Conservation (phyloP, 1,139 yeast genomes). For the Suhomyces kunorum region DNA sequence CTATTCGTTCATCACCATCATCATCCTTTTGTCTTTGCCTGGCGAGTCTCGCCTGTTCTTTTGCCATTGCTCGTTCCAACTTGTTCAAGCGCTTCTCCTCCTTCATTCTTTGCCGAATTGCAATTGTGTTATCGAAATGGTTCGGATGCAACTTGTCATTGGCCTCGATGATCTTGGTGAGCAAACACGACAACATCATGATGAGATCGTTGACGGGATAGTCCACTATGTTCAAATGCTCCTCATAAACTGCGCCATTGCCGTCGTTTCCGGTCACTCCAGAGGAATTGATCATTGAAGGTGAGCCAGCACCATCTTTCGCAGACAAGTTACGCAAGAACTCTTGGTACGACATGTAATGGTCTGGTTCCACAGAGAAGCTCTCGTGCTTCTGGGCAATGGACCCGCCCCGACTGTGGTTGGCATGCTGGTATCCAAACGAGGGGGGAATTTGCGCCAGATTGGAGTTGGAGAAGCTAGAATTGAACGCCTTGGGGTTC, state of each 20-base stretch:
- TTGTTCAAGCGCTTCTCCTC: slow-evolving; percentile 37
- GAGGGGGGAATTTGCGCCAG: not conserved
- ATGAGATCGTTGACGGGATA: slow-evolving; percentile 81
- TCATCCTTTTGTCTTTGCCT: slow-evolving; percentile 19
- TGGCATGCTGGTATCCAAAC: not conserved
- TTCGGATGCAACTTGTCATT: slow-evolving; percentile 83
- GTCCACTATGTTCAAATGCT: slow-evolving; percentile 76
- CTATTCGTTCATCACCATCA: slow-evolving; percentile 18
- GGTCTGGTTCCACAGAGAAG: slow-evolving; percentile 36
- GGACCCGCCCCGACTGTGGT: not conserved
- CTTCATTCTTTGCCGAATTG: slow-evolving; percentile 46
- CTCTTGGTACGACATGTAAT: slow-evolving; percentile 48
- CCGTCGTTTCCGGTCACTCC: not conserved
- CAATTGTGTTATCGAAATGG: slow-evolving; percentile 56
- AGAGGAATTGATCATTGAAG: slow-evolving; percentile 4
- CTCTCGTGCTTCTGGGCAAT: slow-evolving; percentile 1
- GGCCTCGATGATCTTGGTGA: slow-evolving; percentile 88
- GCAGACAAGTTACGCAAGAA: slow-evolving; percentile 36
- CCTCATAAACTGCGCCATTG: slow-evolving; percentile 29
- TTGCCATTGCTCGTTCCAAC: slow-evolving; percentile 20
- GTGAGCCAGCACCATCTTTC: slow-evolving; percentile 23
- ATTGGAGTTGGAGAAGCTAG: slow-evolving; percentile 1
- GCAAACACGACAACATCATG: slow-evolving; percentile 78
- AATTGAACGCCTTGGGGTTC: slow-evolving; percentile 1
- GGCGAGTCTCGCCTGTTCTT: slow-evolving; percentile 17